A percentile compares a stretch with the other conserved stretches of the same genome.
phyloP scores from a whole-genome alignment of 2,329 filamentous ascomycete species.

The Ceratocystis colombiana region DNA sequence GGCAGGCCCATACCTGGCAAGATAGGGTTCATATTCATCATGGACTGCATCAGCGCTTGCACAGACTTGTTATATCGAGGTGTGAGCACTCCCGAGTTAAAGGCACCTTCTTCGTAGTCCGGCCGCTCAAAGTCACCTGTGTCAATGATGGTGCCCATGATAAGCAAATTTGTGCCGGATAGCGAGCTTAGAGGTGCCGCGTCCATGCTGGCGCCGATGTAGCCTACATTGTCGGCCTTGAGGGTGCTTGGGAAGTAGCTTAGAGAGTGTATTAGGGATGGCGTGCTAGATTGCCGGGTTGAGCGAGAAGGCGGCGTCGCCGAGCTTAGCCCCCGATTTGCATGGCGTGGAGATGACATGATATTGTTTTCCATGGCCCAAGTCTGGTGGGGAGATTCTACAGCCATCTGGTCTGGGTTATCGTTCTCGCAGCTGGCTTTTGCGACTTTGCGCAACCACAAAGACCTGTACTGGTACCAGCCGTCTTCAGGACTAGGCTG shows the following conservation, averaged over 20 bases:
- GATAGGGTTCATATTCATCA: slow-evolving; percentile 49
- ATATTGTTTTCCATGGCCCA: background rate
- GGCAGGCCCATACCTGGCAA: slow-evolving; percentile 52
- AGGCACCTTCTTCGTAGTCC: slow-evolving; percentile 49
- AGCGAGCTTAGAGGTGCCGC: slow-evolving; percentile 60
- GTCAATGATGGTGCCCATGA: slow-evolving; percentile 72
- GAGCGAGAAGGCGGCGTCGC: slow-evolving; percentile 22
- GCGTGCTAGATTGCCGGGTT: slow-evolving; percentile 25
- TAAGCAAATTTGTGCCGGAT: slow-evolving; percentile 63
- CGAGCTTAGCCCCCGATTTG: slow-evolving; percentile 31
- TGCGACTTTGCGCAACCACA: slow-evolving; percentile 16
- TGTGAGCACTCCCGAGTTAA: slow-evolving; percentile 26
- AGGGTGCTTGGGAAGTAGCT: slow-evolving; percentile 38
- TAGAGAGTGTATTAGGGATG: slow-evolving; percentile 29
- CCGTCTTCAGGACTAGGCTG: background rate
- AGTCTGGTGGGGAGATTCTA: background rate
- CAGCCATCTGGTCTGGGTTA: background rate
- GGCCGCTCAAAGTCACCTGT: slow-evolving; percentile 59
- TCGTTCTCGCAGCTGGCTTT: background rate
- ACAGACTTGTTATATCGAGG: slow-evolving; percentile 62
- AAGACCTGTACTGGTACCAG: slow-evolving; percentile 4
- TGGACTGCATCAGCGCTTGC: slow-evolving; percentile 56
- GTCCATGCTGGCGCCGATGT: slow-evolving; percentile 41
- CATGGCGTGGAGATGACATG: background rate
- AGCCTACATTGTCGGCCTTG: slow-evolving; percentile 56